phyloP scores from a whole-genome alignment of 2,329 filamentous ascomycete genomes.

The Clarireedia homoeocarpa region DNA sequence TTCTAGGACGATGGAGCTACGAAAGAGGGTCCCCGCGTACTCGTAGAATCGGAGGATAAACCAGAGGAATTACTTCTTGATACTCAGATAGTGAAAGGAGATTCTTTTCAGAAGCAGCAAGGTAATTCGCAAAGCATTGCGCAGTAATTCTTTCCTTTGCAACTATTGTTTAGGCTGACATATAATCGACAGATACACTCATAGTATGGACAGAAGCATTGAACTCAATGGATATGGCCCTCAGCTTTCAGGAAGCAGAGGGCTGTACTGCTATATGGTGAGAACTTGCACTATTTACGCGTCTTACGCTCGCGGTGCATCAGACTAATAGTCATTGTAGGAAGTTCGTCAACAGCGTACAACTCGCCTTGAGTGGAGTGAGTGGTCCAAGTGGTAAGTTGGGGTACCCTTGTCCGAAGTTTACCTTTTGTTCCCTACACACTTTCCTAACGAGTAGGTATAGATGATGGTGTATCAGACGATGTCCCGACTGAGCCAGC shows the following conservation, averaged over 20 bases:
- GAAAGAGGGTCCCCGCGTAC: conserved; percentile 76
- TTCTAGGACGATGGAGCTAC: conserved; percentile 46
- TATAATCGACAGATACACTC: conserved; percentile 66
- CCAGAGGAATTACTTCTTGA: conserved; percentile 77
- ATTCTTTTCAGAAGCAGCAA: conserved; percentile 98
- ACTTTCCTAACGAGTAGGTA: neutral
- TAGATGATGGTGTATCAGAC: conserved; percentile 83
- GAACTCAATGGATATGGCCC: conserved; percentile 88
- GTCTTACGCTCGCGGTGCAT: conserved; percentile 2
- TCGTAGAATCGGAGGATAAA: conserved; percentile 90
- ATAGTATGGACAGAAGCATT: conserved; percentile 92
- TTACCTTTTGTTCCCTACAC: neutral
- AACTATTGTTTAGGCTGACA: conserved; percentile 22
- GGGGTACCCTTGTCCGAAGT: neutral
- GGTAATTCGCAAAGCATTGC: conserved; percentile 42
- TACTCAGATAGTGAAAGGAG: conserved; percentile 84
- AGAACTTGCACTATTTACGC: conserved; percentile 13
- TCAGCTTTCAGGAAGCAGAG: conserved; percentile 96
- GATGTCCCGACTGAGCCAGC: conserved; percentile 66
- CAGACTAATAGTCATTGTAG: conserved; percentile 36
- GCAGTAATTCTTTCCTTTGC: conserved; percentile 13
- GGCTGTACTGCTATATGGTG: conserved; percentile 91
- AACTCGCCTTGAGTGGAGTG: conserved; percentile 56
- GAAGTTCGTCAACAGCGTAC: conserved; percentile 85
- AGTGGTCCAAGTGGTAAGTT: conserved; percentile 49